Evolutionary conservation across 2,329 filamentous ascomycete species (phyloP).

Genomic region (Stemphylium beticola): DNA sequence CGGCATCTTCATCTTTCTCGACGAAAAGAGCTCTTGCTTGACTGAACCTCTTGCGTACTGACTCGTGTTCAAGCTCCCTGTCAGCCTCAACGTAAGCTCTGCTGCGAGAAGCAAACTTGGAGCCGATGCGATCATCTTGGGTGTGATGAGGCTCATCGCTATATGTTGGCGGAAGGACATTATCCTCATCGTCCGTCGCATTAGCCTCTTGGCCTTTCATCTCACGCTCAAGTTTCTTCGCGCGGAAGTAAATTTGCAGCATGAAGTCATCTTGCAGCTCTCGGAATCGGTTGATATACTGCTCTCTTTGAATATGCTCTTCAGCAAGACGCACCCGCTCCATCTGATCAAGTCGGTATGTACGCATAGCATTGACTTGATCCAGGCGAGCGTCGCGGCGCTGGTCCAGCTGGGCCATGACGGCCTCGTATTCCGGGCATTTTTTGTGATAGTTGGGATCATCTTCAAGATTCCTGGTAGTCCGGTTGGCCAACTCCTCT

Average conservation of each 20-base stretch:
- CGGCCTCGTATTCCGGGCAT: constrained; percentile 59
- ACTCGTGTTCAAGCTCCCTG: constrained; percentile 41
- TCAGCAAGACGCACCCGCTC: constrained; percentile 44
- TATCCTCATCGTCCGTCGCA: constrained; percentile 52
- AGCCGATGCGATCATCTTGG: constrained; percentile 36
- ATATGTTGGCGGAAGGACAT: constrained; percentile 42
- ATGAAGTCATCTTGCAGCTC: constrained; percentile 43
- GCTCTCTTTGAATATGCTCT: constrained; percentile 41
- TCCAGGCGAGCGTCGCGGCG: constrained; percentile 51
- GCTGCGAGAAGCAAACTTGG: constrained; percentile 51
- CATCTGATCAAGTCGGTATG: constrained; percentile 47
- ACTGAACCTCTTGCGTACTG: constrained; percentile 32
- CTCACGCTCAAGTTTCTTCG: constrained; percentile 47
- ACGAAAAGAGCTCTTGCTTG: constrained; percentile 32
- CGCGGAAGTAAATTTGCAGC: constrained; percentile 47
- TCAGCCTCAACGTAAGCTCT: constrained; percentile 50
- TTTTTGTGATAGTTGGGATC: constrained; percentile 61
- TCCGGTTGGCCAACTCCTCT: constrained; percentile 68
- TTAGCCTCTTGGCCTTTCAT: constrained; percentile 43
- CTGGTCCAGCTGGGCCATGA: constrained; percentile 60
- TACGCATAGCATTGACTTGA: constrained; percentile 47
- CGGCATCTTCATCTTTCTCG: constrained; percentile 39
- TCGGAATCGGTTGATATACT: constrained; percentile 45
- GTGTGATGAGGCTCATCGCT: constrained; percentile 33
- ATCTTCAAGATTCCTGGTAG: constrained; percentile 63